phyloP scores from a whole-genome alignment of 75 land plant species.

The Pinus tabuliformis region DNA sequence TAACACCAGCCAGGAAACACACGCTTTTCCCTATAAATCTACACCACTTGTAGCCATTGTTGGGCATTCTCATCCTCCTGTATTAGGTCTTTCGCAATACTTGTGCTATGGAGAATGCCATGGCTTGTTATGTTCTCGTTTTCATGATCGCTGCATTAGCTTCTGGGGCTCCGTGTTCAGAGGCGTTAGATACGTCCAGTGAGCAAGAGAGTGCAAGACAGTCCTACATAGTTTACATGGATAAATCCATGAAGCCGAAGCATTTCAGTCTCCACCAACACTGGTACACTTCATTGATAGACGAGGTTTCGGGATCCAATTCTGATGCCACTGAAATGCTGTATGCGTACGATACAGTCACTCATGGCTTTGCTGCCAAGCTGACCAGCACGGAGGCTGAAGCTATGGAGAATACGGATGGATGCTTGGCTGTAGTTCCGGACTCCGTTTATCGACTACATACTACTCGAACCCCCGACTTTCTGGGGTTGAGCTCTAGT shows the following conservation, averaged over 20 bases:
- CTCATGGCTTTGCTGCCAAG: conserved; percentile 55
- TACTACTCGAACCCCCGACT: conserved; percentile 55
- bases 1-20: too few relatives aligned
- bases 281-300: conserved; percentile 33
- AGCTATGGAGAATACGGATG: conserved; percentile 28
- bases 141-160: too few relatives aligned
- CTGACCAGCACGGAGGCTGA: conserved; percentile 34
- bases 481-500: conserved; percentile 32
- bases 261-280: conserved; percentile 15
- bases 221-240: conserved; percentile 39
- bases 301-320: not conserved
- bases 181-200: too few relatives aligned
- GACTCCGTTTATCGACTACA: conserved; percentile 30
- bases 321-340: conserved; percentile 12
- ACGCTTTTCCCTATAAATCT: too few relatives aligned
- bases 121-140: too few relatives aligned
- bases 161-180: too few relatives aligned
- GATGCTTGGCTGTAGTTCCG: conserved; percentile 25
- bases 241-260: conserved; percentile 18
- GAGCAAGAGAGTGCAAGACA: not conserved
- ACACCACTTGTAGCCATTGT: too few relatives aligned
- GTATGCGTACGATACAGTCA: conserved; percentile 38
- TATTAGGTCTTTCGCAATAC: too few relatives aligned
- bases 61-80: too few relatives aligned
- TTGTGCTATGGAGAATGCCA: too few relatives aligned